phyloP scores from a whole-genome alignment of 331 rosid genomes.

The Erythrophleum ivorense region DNA sequence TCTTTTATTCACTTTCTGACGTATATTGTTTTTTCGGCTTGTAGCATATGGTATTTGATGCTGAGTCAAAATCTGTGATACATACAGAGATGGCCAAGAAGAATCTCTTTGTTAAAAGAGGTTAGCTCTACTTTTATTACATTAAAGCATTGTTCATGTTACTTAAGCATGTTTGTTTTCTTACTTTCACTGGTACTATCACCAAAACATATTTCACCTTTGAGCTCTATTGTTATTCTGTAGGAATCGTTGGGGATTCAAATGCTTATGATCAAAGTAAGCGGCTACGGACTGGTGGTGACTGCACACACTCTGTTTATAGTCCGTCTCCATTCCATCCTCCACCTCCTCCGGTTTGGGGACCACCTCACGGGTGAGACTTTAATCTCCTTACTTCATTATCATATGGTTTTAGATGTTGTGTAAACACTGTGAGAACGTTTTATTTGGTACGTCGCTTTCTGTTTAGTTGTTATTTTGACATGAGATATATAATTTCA shows the following conservation, averaged over 20 bases:
- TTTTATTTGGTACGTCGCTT: no score
- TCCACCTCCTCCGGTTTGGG: conserved; percentile 91
- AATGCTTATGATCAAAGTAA: no score
- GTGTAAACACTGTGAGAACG: no score
- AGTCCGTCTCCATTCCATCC: conserved; percentile 91
- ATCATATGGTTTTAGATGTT: not conserved
- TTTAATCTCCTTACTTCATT: no score
- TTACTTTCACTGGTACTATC: no score
- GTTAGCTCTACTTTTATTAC: conserved; percentile 31
- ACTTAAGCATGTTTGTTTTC: no score
- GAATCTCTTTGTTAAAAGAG: conserved; percentile 91
- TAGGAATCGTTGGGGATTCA: conserved; percentile 85
- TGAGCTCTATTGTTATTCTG: no score
- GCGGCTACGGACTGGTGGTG: conserved; percentile 86
- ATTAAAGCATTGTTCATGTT: conserved; percentile 13
- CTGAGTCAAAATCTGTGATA: conserved; percentile 77
- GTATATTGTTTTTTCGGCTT: no score
- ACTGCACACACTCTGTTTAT: conserved; percentile 80
- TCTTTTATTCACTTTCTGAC: no score
- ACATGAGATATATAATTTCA: conserved; percentile 33
- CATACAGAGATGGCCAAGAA: no score
- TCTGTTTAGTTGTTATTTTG: conserved; percentile 1
- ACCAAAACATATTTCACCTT: no score
- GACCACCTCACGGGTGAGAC: conserved; percentile 87
- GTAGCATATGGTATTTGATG: conserved; percentile 83